phyloP scores from a whole-genome alignment of 768 basidiomycete genomes.

The Suillus variegatus region DNA sequence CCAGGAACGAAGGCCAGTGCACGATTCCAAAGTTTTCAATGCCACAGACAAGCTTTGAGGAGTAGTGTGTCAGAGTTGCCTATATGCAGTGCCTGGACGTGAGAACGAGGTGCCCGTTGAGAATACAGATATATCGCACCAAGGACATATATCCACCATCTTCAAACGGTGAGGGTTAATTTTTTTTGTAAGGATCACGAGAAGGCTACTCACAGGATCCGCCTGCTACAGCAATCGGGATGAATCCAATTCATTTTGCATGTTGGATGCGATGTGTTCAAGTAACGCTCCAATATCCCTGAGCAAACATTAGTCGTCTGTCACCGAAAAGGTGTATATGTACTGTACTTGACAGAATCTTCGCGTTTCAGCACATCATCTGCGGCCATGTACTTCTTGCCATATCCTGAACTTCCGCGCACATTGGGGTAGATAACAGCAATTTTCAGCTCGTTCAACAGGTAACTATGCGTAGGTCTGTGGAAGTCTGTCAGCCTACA shows the following conservation, averaged over 20 bases:
- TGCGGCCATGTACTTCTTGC: slow-evolving; percentile 38
- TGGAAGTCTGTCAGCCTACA: neutral
- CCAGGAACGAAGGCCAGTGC: slow-evolving; percentile 43
- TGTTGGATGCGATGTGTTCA: slow-evolving; percentile 33
- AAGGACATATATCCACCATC: slow-evolving; percentile 45
- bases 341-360: slow-evolving; percentile 40
- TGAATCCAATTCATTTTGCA: slow-evolving; percentile 35
- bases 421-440: slow-evolving; percentile 46
- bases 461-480: slow-evolving; percentile 39
- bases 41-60: slow-evolving; percentile 41
- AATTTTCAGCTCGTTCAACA: slow-evolving; percentile 42
- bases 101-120: neutral
- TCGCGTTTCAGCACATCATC: slow-evolving; percentile 46
- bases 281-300: slow-evolving; percentile 42
- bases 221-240: slow-evolving; percentile 43
- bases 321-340: neutral
- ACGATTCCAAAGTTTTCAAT: slow-evolving; percentile 42
- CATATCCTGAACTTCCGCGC: slow-evolving; percentile 44
- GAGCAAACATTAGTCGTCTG: neutral
- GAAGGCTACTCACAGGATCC: slow-evolving; percentile 36
- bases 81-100: slow-evolving; percentile 11
- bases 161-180: slow-evolving; percentile 14
- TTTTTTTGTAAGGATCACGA: neutral
- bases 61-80: slow-evolving; percentile 44
- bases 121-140: slow-evolving; percentile 22